Conservation (phyloP, 108 stramenopile genomes). For the Skeletonema marinoi region DNA sequence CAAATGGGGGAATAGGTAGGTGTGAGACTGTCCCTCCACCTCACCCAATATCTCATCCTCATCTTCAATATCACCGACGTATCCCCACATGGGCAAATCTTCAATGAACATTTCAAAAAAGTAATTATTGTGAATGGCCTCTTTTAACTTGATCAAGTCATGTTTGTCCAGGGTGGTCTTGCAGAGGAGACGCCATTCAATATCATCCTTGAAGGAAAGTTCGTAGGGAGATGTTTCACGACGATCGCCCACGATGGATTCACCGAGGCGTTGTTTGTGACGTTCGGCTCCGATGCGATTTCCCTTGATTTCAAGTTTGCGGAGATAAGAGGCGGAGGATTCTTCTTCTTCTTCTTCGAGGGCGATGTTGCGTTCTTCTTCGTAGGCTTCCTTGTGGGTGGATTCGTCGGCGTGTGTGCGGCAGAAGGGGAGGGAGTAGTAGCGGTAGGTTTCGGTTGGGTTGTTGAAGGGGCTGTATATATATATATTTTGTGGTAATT, state of each 20-base stretch:
- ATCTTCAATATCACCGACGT: conserved; percentile 82
- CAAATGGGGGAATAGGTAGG: conserved; percentile 91
- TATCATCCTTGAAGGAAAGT: conserved; percentile 80
- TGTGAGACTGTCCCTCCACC: conserved; percentile 58
- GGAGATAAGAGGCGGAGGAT: not conserved
- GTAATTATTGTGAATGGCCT: conserved; percentile 92
- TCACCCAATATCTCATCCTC: conserved; percentile 85
- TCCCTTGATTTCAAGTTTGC: conserved; percentile 27
- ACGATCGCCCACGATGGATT: conserved; percentile 93
- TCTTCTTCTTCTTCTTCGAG: conserved; percentile 5
- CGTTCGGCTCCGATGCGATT: conserved; percentile 64
- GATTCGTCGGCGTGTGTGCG: conserved; percentile 70
- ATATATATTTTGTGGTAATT: not conserved
- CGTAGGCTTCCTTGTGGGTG: conserved; percentile 62
- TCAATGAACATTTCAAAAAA: conserved; percentile 99
- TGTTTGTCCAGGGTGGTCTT: conserved; percentile 58
- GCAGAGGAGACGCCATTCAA: conserved; percentile 91
- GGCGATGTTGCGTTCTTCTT: conserved; percentile 44
- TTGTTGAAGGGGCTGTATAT: conserved; percentile 94
- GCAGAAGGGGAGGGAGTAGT: conserved; percentile 98
- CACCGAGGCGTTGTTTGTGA: conserved; percentile 87
- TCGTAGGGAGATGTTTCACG: conserved; percentile 92
- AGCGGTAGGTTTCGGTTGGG: conserved; percentile 98
- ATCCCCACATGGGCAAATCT: conserved; percentile 98
- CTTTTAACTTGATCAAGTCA: conserved; percentile 76